Evolutionary conservation across 805 yeast genomes (phyloP).

Genomic region (Phaffomyces thermotolerans): DNA sequence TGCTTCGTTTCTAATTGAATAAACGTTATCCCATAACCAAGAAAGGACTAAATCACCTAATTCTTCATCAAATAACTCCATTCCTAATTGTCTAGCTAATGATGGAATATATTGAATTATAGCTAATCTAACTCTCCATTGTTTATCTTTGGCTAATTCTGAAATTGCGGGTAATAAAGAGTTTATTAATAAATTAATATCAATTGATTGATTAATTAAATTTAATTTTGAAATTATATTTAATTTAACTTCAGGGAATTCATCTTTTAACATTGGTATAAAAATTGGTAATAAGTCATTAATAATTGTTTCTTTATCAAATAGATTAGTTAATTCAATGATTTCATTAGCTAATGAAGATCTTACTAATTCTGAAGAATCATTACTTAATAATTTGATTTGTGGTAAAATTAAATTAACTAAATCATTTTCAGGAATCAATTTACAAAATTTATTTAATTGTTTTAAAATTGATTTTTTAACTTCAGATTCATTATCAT

Average conservation of each 20-base stretch:
- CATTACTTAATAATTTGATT: conserved; percentile 77
- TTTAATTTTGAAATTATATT: conserved; percentile 90
- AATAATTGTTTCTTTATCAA: conserved; percentile 79
- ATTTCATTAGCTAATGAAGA: conserved; percentile 86
- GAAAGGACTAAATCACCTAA: conserved; percentile 85
- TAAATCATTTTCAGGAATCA: conserved; percentile 46
- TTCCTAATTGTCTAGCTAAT: conserved; percentile 90
- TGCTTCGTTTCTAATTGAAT: conserved; percentile 94
- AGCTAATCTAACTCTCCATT: conserved; percentile 97
- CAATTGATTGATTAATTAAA: conserved; percentile 88
- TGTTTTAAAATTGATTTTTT: conserved; percentile 92
- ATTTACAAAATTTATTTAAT: conserved; percentile 63
- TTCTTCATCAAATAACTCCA: conserved; percentile 86
- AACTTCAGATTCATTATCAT: conserved; percentile 94
- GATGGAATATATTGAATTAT: conserved; percentile 95
- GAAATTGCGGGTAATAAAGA: conserved; percentile 91
- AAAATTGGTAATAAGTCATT: conserved; percentile 81
- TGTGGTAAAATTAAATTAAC: conserved; percentile 72
- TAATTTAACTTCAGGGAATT: conserved; percentile 90
- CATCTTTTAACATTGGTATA: conserved; percentile 91
- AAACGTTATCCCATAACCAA: conserved; percentile 99
- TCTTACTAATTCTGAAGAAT: conserved; percentile 88
- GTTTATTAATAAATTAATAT: conserved; percentile 80
- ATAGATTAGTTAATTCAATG: conserved; percentile 76
- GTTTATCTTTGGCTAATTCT: conserved; percentile 90